Percentiles rank a stretch among this genome's conserved stretches.
Evolutionary conservation across 2,329 filamentous ascomycete species (phyloP).

Genomic region (Lizonia empirigonia): DNA sequence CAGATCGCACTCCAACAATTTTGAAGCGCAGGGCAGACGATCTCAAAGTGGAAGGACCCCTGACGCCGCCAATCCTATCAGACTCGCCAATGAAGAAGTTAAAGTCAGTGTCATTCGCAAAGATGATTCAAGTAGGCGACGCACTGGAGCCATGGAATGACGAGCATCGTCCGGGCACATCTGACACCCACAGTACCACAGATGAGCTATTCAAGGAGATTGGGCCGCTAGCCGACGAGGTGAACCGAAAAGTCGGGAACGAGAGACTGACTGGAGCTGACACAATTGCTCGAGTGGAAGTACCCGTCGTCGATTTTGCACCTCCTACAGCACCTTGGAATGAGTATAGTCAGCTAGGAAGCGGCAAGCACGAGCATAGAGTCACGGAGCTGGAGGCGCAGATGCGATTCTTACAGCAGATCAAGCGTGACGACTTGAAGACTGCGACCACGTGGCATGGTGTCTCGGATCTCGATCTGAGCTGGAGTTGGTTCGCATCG

Average conservation of each 20-base stretch:
- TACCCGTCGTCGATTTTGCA: slow-evolving; percentile 55
- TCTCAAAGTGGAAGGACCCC: slow-evolving; percentile 54
- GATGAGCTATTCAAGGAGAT: slow-evolving; percentile 45
- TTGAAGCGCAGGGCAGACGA: slow-evolving; percentile 45
- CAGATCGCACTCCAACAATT: slow-evolving; percentile 22
- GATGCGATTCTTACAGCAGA: slow-evolving; percentile 40
- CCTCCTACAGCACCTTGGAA: slow-evolving; percentile 56
- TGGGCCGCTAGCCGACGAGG: slow-evolving; percentile 45
- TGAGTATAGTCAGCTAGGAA: slow-evolving; percentile 28
- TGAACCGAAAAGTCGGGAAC: slow-evolving; percentile 44
- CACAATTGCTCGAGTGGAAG: slow-evolving; percentile 55
- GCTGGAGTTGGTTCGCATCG: slow-evolving; percentile 56
- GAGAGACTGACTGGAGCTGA: slow-evolving; percentile 56
- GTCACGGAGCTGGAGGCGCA: slow-evolving; percentile 40
- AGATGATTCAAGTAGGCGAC: slow-evolving; percentile 45
- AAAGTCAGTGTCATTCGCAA: slow-evolving; percentile 50
- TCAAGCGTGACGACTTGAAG: slow-evolving; percentile 42
- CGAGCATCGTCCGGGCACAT: slow-evolving; percentile 20
- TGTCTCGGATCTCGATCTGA: slow-evolving; percentile 47
- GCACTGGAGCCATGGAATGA: slow-evolving; percentile 35
- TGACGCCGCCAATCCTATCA: slow-evolving; percentile 50
- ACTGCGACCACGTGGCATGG: slow-evolving; percentile 49
- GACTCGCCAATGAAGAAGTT: slow-evolving; percentile 48
- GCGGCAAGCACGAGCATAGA: slow-evolving; percentile 2
- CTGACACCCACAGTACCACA: slow-evolving; percentile 35